A percentile compares a stretch with the other conserved stretches of the same genome.
Evolutionary conservation across 2,329 filamentous ascomycete species (phyloP).

Genomic region (Penicillium sp.): DNA sequence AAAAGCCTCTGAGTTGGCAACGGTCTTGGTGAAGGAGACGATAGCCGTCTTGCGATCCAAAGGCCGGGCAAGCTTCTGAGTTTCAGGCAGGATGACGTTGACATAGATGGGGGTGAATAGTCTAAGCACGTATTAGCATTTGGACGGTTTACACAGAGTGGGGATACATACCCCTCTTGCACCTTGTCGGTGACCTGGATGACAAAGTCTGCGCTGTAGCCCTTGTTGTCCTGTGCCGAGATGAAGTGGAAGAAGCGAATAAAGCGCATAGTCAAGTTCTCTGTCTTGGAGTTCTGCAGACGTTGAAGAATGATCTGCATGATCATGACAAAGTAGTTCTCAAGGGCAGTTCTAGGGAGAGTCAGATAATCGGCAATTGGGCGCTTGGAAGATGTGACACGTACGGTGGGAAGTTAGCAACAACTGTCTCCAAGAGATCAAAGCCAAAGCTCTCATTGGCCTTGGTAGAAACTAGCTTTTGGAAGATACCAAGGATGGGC

Average conservation of each 20-base stretch:
- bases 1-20: conserved; percentile 82
- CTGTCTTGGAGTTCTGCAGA: conserved; percentile 69
- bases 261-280: conserved; percentile 82
- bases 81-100: conserved; percentile 80
- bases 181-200: conserved; percentile 78
- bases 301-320: conserved; percentile 76
- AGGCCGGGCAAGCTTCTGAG: conserved; percentile 81
- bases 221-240: conserved; percentile 71
- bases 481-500: conserved; percentile 90
- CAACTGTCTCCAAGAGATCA: conserved; percentile 79
- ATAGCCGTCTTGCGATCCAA: conserved; percentile 91
- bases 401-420: conserved; percentile 69
- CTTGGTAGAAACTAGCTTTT: conserved; percentile 78
- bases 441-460: conserved; percentile 83
- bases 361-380: background rate
- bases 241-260: conserved; percentile 93
- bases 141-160: background rate
- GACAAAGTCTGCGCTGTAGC: conserved; percentile 91
- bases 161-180: conserved; percentile 58
- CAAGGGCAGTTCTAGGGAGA: conserved; percentile 56
- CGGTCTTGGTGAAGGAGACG: conserved; percentile 86
- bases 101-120: conserved; percentile 85
- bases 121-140: conserved; percentile 31
- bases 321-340: conserved; percentile 75
- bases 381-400: conserved; percentile 31